Percentiles rank a stretch among this genome's conserved stretches.
phyloP scores from a whole-genome alignment of 352 stramenopile species.

The Thalassiosira hispida region DNA sequence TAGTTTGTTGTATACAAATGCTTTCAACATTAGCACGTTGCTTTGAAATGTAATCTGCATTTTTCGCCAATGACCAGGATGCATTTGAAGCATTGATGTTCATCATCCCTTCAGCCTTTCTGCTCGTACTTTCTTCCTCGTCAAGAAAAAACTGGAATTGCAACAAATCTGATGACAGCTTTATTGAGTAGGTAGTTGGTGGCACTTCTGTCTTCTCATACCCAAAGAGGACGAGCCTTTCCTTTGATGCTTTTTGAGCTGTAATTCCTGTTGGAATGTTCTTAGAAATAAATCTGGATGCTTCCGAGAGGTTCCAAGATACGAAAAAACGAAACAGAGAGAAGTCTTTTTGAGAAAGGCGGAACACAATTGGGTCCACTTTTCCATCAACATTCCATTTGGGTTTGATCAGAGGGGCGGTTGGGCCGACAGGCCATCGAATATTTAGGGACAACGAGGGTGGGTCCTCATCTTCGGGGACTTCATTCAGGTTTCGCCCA shows the following conservation, averaged over 20 bases:
- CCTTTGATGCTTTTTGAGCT: conserved; percentile 5
- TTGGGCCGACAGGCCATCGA: conserved; percentile 72
- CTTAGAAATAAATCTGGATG: conserved; percentile 56
- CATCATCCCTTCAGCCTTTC: conserved; percentile 42
- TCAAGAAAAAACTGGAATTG: conserved; percentile 44
- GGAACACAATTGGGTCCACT: conserved; percentile 53
- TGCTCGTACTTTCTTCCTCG: conserved; percentile 25
- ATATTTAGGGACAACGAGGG: conserved; percentile 33
- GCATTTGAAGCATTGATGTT: conserved; percentile 55
- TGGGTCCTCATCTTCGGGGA: neutral
- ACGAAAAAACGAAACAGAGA: conserved; percentile 77
- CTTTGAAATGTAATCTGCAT: conserved; percentile 56
- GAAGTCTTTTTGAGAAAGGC: conserved; percentile 69
- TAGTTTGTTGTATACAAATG: conserved; percentile 46
- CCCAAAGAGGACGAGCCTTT: conserved; percentile 72
- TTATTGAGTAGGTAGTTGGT: conserved; percentile 76
- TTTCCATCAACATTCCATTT: conserved; percentile 76
- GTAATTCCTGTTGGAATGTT: neutral
- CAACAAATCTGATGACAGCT: conserved; percentile 31
- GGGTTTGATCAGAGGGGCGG: conserved; percentile 58
- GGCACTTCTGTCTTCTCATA: conserved; percentile 83
- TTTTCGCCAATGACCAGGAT: conserved; percentile 63
- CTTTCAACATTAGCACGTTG: conserved; percentile 64
- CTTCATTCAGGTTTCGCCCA: conserved; percentile 53
- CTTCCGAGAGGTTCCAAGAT: conserved; percentile 72